Conservation (phyloP, 208 protist genomes). For the Trichomonas tenax region DNA sequence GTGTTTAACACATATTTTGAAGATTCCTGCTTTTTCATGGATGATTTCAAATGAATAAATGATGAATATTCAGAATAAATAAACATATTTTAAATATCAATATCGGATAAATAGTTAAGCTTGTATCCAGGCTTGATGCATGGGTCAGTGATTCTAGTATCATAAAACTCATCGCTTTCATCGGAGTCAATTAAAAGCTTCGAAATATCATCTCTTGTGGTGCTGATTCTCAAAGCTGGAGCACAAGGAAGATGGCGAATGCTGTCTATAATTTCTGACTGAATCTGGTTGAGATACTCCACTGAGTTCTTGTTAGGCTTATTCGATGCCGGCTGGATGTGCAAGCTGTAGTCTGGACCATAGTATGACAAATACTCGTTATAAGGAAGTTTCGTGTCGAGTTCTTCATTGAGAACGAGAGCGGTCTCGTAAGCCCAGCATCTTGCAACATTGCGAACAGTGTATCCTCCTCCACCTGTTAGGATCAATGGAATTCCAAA, state of each 20-base stretch:
- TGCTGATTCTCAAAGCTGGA: background rate
- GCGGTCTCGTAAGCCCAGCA: constrained; percentile 22
- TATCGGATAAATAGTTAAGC: too few species aligned
- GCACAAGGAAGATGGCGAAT: background rate
- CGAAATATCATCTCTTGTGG: background rate
- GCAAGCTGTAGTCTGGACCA: constrained; percentile 51
- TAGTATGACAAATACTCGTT: background rate
- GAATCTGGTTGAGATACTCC: background rate
- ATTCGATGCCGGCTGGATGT: constrained; percentile 30
- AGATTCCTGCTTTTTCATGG: too few species aligned
- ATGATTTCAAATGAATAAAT: too few species aligned
- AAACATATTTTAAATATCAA: too few species aligned
- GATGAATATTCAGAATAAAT: too few species aligned
- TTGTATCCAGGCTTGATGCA: background rate
- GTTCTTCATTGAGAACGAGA: background rate
- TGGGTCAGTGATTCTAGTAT: background rate
- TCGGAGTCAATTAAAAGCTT: background rate
- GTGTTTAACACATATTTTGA: too few species aligned
- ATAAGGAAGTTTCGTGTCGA: background rate
- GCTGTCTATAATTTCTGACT: background rate
- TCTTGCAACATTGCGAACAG: constrained; percentile 3
- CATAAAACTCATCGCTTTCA: background rate
- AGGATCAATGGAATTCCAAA: constrained; percentile 5
- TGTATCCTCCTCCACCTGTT: constrained; percentile 23
- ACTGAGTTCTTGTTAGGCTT: background rate